These are phyloP conservation scores for Fraxinus angustifolia DNA, from an alignment of 305 asterid species.

Conservation along the genomic window DNA sequence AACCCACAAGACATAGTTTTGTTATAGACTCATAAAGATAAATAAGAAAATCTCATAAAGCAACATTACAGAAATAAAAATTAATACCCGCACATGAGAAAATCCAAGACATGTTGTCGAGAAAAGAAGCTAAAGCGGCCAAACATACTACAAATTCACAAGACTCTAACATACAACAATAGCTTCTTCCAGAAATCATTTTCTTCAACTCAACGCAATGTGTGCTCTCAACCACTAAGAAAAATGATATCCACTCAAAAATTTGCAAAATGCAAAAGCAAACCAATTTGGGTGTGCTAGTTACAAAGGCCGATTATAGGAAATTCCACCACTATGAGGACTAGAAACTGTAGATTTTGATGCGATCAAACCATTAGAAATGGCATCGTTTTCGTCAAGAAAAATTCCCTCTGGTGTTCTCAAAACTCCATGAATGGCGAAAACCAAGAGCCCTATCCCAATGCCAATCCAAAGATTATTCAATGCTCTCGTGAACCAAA, in stretches of 20 bases:
- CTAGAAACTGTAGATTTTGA: constrained; percentile 16
- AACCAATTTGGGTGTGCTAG: neutral
- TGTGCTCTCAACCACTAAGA: constrained; percentile 14
- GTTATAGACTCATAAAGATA: neutral
- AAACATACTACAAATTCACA: neutral
- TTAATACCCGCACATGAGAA: neutral
- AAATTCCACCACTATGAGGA: constrained; percentile 26
- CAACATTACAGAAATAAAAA: neutral
- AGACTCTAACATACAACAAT: neutral
- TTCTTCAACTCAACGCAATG: constrained; percentile 7
- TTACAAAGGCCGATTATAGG: constrained; percentile 32
- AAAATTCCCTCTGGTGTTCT: constrained; percentile 65
- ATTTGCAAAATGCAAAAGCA: neutral
- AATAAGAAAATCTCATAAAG: neutral
- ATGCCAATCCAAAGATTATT: constrained; percentile 50
- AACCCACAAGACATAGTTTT: neutral
- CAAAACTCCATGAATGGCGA: constrained; percentile 47
- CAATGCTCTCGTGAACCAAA: constrained; percentile 51
- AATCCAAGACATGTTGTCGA: neutral
- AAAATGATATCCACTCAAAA: constrained; percentile 19
- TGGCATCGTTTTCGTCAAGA: constrained; percentile 69
- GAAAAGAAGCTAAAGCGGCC: neutral
- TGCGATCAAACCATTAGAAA: constrained; percentile 46
- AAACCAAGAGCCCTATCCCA: constrained; percentile 42
- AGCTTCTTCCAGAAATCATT: constrained; percentile 9